These are phyloP conservation scores for Beauveria asiatica DNA, from an alignment of 2,329 filamentous ascomycete species.

Conservation along the genomic window DNA sequence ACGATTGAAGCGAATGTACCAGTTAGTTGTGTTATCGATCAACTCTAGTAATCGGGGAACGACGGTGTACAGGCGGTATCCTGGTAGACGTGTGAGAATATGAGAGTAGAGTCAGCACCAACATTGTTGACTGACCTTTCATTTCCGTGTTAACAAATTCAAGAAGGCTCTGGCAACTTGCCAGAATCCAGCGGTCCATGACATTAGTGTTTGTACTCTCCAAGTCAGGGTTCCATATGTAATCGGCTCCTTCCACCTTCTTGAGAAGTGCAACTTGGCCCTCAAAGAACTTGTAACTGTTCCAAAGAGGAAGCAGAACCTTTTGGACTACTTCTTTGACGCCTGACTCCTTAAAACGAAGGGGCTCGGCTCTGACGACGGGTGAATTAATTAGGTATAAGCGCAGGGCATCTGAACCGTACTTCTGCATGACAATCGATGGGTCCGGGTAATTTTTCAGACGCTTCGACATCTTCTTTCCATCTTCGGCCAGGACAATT, in stretches of 20 bases:
- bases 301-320: slow-evolving; percentile 87
- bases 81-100: slow-evolving; percentile 23
- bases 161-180: slow-evolving; percentile 82
- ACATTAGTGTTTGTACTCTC: slow-evolving; percentile 77
- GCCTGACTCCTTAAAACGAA: slow-evolving; percentile 83
- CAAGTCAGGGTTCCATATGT: slow-evolving; percentile 66
- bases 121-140: slow-evolving; percentile 46
- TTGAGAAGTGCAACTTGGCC: slow-evolving; percentile 79
- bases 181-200: slow-evolving; percentile 94
- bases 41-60: slow-evolving; percentile 74
- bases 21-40: slow-evolving; percentile 96
- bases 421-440: slow-evolving; percentile 70
- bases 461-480: slow-evolving; percentile 98
- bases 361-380: slow-evolving; percentile 81
- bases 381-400: slow-evolving; percentile 97
- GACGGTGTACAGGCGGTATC: slow-evolving; percentile 79
- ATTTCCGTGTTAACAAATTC: slow-evolving; percentile 92
- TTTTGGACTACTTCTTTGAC: slow-evolving; percentile 94
- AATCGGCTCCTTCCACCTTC: slow-evolving; percentile 73
- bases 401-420: slow-evolving; percentile 85
- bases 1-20: slow-evolving; percentile 95
- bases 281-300: slow-evolving; percentile 94
- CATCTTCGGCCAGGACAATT: slow-evolving; percentile 86
- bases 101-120: neutral
- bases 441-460: slow-evolving; percentile 95